Conservation (phyloP, 768 basidiomycete genomes). For the Dendrothele bispora region DNA sequence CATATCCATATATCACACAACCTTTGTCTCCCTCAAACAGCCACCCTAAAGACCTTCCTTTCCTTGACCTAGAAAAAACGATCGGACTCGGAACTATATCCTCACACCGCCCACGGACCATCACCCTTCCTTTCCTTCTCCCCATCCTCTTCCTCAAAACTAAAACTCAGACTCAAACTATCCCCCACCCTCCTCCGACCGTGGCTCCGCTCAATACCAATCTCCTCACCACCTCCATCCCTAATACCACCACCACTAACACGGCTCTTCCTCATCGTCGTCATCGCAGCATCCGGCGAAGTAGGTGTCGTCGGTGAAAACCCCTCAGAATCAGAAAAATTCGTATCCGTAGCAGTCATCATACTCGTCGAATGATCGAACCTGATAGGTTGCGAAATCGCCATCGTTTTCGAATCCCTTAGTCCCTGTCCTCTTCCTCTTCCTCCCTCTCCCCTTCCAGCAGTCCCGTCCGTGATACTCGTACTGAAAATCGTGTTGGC, state of each 20-base stretch:
- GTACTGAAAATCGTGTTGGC: conserved; percentile 7
- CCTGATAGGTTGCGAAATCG: neutral
- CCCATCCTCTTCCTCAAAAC: neutral
- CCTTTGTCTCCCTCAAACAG: neutral
- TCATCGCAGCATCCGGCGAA: no score
- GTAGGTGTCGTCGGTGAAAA: no score
- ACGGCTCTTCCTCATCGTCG: no score
- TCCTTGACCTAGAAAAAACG: neutral
- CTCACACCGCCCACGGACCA: neutral
- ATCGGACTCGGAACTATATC: neutral
- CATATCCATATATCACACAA: neutral
- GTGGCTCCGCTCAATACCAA: no score
- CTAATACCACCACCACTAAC: no score
- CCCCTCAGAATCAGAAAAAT: no score
- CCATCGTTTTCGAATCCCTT: neutral
- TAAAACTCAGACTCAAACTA: neutral
- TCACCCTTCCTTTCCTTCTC: neutral
- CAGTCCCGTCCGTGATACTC: no score
- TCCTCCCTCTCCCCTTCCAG: no score
- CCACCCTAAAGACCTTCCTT: neutral
- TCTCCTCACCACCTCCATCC: no score
- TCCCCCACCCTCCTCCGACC: no score
- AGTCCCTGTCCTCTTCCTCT: no score
- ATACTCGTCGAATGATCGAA: neutral
- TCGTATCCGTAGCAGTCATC: neutral